Conservation (phyloP, 768 basidiomycete species). For the Suillus discolor region DNA sequence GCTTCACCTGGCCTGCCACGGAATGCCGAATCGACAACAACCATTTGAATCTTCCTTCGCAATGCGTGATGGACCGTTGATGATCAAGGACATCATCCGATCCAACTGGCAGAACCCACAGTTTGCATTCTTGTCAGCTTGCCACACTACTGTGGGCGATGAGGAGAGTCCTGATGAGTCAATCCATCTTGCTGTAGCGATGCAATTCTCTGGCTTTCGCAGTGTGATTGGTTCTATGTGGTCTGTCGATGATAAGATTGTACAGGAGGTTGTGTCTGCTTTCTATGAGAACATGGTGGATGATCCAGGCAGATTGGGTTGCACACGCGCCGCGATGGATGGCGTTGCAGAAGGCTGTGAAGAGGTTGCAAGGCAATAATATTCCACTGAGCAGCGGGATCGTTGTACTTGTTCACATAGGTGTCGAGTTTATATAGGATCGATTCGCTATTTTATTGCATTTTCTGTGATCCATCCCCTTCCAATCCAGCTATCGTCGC, state of each 20-base stretch:
- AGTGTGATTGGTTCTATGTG: neutral
- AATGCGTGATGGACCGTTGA: constrained; percentile 16
- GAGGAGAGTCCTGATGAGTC: constrained; percentile 19
- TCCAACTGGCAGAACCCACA: constrained; percentile 13
- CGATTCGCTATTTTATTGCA: neutral
- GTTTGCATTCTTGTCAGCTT: constrained; percentile 26
- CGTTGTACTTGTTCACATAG: constrained; percentile 8
- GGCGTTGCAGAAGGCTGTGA: neutral
- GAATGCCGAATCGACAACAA: constrained; percentile 11
- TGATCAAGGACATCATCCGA: constrained; percentile 14
- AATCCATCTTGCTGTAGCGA: constrained; percentile 7
- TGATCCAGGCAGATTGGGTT: neutral
- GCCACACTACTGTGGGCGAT: constrained; percentile 24
- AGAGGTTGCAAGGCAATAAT: neutral
- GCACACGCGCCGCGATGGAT: neutral
- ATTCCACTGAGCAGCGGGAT: constrained; percentile 6
- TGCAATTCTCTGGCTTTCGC: neutral
- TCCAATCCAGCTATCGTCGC: constrained; percentile 75
- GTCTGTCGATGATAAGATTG: neutral
- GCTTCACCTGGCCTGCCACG: constrained; percentile 28
- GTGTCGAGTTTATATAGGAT: neutral
- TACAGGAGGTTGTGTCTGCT: neutral
- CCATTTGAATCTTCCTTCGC: constrained; percentile 21
- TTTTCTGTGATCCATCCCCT: constrained; percentile 43
- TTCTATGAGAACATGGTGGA: neutral